phyloP scores from a whole-genome alignment of 2,329 filamentous ascomycete species.

The Ophiocordyceps camponoti-leonardi region DNA sequence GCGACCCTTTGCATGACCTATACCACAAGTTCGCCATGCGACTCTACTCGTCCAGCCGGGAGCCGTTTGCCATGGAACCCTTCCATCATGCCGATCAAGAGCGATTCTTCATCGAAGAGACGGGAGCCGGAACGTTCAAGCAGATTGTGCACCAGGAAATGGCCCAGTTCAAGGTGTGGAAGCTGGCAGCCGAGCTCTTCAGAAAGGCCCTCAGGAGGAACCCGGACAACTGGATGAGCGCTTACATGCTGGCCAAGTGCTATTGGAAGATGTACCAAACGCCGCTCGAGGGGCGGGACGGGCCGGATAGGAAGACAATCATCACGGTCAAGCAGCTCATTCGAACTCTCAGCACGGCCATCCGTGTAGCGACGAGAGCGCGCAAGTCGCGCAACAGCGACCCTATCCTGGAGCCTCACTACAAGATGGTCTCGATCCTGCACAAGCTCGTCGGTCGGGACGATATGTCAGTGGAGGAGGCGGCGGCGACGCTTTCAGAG shows the following conservation, averaged over 20 bases:
- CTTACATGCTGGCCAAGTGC: conserved; percentile 44
- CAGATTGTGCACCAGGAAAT: conserved; percentile 36
- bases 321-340: conserved; percentile 22
- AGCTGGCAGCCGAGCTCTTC: conserved; percentile 39
- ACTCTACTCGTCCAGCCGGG: conserved; percentile 42
- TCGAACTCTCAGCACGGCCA: conserved; percentile 30
- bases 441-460: conserved; percentile 58
- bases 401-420: conserved; percentile 78
- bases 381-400: conserved; percentile 46
- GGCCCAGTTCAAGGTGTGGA: conserved; percentile 43
- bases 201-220: conserved; percentile 35
- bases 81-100: conserved; percentile 39
- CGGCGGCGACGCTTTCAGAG: conserved; percentile 33
- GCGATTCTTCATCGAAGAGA: conserved; percentile 35
- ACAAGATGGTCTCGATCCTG: conserved; percentile 69
- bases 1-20: conserved; percentile 37
- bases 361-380: conserved; percentile 30
- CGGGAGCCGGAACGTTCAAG: conserved; percentile 32
- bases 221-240: conserved; percentile 40
- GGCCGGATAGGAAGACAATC: conserved; percentile 19
- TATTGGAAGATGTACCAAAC: conserved; percentile 47
- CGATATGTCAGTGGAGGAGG: conserved; percentile 29
- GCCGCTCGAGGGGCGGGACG: conserved; percentile 23
- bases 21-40: conserved; percentile 45
- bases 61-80: conserved; percentile 45